Evolutionary conservation across 257 asterid genomes (phyloP).

Genomic region (Jaltomata sinuosa): DNA sequence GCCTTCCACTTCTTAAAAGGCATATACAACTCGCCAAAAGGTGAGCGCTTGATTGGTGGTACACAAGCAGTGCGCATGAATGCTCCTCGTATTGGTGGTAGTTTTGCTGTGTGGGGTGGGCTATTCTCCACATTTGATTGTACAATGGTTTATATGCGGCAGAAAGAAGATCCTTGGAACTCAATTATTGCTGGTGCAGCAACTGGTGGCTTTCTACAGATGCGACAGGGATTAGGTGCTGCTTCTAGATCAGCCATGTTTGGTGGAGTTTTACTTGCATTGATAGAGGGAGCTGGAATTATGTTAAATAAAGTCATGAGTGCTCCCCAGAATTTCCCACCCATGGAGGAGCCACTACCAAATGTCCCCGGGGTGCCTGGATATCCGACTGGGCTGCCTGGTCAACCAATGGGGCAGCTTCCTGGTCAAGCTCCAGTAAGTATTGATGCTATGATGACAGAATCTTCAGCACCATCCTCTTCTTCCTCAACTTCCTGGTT

Average conservation of each 20-base stretch:
- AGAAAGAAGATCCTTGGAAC: conserved; percentile 35
- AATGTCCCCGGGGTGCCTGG: conserved; percentile 30
- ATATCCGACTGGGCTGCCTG: conserved; percentile 37
- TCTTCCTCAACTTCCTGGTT: conserved; percentile 52
- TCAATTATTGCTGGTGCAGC: conserved; percentile 27
- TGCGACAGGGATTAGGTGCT: conserved; percentile 18
- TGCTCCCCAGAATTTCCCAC: conserved; percentile 30
- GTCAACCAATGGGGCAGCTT: conserved; percentile 49
- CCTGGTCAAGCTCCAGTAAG: conserved; percentile 58
- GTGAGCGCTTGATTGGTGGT: conserved; percentile 22
- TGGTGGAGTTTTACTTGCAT: conserved; percentile 25
- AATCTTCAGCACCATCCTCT: conserved; percentile 19
- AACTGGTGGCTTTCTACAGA: conserved; percentile 21
- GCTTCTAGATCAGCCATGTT: conserved; percentile 17
- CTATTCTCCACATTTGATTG: conserved; percentile 23
- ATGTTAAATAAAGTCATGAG: conserved; percentile 17
- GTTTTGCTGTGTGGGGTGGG: conserved; percentile 34
- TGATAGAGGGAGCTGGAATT: conserved; percentile 29
- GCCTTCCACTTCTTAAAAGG: conserved; percentile 33
- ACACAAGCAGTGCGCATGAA: conserved; percentile 29
- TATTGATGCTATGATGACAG: conserved; percentile 27
- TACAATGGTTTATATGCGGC: conserved; percentile 19
- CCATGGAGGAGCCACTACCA: conserved; percentile 54
- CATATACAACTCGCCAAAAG: conserved; percentile 25
- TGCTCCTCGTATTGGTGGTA: conserved; percentile 22